These are phyloP conservation scores for Candida easanensis DNA, from an alignment of 805 yeast genomes.

Conservation along the genomic window DNA sequence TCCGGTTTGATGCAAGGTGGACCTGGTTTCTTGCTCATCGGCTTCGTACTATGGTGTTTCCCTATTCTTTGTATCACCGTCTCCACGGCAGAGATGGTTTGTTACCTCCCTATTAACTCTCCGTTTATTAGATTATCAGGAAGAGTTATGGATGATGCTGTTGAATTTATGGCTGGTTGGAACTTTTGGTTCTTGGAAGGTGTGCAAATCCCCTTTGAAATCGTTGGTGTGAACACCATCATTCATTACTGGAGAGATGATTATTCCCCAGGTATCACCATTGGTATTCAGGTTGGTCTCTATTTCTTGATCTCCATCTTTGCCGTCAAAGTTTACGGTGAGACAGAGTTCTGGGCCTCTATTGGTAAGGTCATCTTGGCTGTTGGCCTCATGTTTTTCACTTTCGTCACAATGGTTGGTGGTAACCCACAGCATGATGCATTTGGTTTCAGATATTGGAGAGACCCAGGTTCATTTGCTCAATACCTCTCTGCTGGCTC, in stretches of 20 bases:
- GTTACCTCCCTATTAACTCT: constrained; percentile 71
- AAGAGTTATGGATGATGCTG: constrained; percentile 70
- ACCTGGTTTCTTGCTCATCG: constrained; percentile 63
- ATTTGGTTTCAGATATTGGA: constrained; percentile 58
- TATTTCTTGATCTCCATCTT: constrained; percentile 65
- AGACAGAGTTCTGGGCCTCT: constrained; percentile 76
- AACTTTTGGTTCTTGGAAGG: constrained; percentile 76
- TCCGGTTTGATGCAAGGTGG: constrained; percentile 64
- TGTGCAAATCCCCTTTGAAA: constrained; percentile 78
- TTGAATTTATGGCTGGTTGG: constrained; percentile 76
- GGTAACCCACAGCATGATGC: constrained; percentile 75
- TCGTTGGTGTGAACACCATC: constrained; percentile 75
- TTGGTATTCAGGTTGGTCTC: constrained; percentile 60
- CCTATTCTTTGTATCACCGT: constrained; percentile 67
- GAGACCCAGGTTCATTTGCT: constrained; percentile 42
- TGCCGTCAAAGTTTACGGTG: constrained; percentile 77
- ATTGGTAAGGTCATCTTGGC: constrained; percentile 72
- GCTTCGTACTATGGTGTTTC: constrained; percentile 65
- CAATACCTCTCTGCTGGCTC: constrained; percentile 51
- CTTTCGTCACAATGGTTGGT: constrained; percentile 81
- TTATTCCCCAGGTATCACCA: constrained; percentile 67
- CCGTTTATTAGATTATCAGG: constrained; percentile 77
- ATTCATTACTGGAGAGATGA: constrained; percentile 81
- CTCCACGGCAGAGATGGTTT: constrained; percentile 76
- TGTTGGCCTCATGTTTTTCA: constrained; percentile 70